These are phyloP conservation scores for Phialophora verrucosa DNA, from an alignment of 2,329 filamentous ascomycete species.

Conservation along the genomic window DNA sequence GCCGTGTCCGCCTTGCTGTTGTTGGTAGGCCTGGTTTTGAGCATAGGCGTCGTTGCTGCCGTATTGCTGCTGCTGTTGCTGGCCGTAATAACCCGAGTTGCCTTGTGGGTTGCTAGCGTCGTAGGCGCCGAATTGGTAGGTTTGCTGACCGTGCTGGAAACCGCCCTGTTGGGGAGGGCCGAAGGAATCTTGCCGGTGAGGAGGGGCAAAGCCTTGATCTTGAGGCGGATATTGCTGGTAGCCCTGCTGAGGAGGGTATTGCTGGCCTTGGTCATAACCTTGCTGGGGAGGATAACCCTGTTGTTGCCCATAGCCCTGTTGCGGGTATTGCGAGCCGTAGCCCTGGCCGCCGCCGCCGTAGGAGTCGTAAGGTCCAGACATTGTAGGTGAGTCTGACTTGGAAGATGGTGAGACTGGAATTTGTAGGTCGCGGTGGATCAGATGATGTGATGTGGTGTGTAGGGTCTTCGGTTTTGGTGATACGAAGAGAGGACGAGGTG, in stretches of 20 bases:
- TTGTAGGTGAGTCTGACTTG: slow-evolving; percentile 38
- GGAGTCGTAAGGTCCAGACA: slow-evolving; percentile 61
- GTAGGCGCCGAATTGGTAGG: slow-evolving; percentile 44
- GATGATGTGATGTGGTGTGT: not conserved
- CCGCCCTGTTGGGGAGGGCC: slow-evolving; percentile 50
- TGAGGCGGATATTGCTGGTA: slow-evolving; percentile 44
- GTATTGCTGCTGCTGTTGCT: slow-evolving; percentile 27
- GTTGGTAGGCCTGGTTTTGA: slow-evolving; percentile 36
- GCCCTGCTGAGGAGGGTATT: slow-evolving; percentile 43
- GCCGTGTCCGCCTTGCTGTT: slow-evolving; percentile 26
- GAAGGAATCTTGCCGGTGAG: slow-evolving; percentile 46
- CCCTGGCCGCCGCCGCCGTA: slow-evolving; percentile 39
- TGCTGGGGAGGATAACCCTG: slow-evolving; percentile 42
- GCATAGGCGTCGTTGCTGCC: slow-evolving; percentile 34
- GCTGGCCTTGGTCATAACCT: slow-evolving; percentile 29
- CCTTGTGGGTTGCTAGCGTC: slow-evolving; percentile 45
- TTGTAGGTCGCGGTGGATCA: not conserved
- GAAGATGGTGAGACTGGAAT: not conserved
- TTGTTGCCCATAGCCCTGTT: slow-evolving; percentile 44
- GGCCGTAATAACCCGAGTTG: slow-evolving; percentile 47
- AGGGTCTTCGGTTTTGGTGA: not conserved
- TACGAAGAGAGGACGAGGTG: not conserved
- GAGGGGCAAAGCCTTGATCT: slow-evolving; percentile 53
- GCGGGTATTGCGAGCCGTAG: slow-evolving; percentile 43
- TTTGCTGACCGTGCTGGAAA: slow-evolving; percentile 55